phyloP scores from a whole-genome alignment of 106 monocot genomes.

The Vanilla planifolia region DNA sequence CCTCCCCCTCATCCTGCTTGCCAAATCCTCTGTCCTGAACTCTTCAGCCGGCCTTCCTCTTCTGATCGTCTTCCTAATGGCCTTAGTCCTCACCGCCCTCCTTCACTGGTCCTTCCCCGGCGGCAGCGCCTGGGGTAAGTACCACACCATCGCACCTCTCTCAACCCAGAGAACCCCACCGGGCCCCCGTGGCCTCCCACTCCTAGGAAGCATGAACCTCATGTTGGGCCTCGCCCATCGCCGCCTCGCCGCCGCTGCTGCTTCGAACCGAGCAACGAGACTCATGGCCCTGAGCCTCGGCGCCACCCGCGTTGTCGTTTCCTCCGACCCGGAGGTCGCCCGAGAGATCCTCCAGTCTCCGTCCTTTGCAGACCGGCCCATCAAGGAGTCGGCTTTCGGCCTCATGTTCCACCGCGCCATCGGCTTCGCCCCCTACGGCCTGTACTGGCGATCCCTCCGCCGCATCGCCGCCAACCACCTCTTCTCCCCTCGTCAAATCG shows the following conservation, averaged over 20 bases:
- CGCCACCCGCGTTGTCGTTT: conserved; percentile 32
- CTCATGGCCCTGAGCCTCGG: conserved; percentile 67
- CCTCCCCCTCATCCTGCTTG: no score
- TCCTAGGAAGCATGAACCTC: conserved; percentile 39
- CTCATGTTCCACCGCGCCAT: conserved; percentile 74
- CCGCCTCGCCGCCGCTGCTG: conserved; percentile 29
- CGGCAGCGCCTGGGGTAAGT: no score
- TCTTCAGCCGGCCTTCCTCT: no score
- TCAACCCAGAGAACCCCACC: no score
- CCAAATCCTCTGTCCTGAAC: no score
- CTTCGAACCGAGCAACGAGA: conserved; percentile 16
- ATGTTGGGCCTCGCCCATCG: conserved; percentile 54
- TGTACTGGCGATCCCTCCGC: conserved; percentile 58
- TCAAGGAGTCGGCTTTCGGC: conserved; percentile 26
- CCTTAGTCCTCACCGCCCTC: no score
- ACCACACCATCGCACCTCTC: no score
- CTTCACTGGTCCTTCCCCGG: no score
- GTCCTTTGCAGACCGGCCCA: conserved; percentile 53
- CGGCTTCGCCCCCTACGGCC: conserved; percentile 58
- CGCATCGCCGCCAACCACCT: conserved; percentile 33
- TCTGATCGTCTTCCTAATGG: no score
- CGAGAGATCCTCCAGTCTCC: conserved; percentile 39
- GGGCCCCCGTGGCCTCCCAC: conserved; percentile 47
- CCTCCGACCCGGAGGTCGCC: conserved; percentile 49
- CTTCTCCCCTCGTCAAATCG: conserved; percentile 43